Evolutionary conservation across 2,329 filamentous ascomycete genomes (phyloP).

Genomic region (Trichoderma aggressivum): DNA sequence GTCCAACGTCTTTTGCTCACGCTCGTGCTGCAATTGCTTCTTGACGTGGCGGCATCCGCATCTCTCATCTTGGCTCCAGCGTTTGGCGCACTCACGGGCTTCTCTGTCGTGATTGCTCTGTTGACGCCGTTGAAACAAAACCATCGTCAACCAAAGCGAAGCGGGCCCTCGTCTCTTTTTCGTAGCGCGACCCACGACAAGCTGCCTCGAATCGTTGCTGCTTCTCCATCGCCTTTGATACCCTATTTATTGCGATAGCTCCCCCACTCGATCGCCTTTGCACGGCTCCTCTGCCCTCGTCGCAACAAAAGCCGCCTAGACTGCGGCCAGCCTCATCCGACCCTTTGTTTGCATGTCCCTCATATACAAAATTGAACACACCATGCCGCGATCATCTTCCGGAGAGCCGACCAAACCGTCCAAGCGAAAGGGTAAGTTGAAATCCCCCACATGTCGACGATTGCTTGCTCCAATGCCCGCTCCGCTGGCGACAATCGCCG

Average conservation of each 20-base stretch:
- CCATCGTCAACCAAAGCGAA: not conserved
- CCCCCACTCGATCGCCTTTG: conserved; percentile 3
- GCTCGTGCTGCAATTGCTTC: not conserved
- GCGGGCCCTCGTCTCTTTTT: not conserved
- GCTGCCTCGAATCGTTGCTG: not conserved
- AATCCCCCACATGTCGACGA: not conserved
- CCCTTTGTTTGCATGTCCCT: conserved; percentile 1
- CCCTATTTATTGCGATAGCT: conserved; percentile 8
- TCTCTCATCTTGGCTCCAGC: not conserved
- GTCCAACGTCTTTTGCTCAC: not conserved
- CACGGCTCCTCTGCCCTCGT: not conserved
- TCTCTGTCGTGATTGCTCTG: not conserved
- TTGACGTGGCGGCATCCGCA: not conserved
- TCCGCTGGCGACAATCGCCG: not conserved
- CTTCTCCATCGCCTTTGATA: not conserved
- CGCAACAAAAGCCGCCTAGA: not conserved
- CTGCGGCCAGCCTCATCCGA: not conserved
- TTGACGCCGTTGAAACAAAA: not conserved
- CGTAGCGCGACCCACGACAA: not conserved
- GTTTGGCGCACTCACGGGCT: not conserved
- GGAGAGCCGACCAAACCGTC: conserved; percentile 41
- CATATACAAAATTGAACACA: conserved; percentile 17
- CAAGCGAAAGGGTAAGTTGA: conserved; percentile 45
- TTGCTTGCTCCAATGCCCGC: not conserved
- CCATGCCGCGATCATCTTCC: conserved; percentile 42